These are phyloP conservation scores for Solanum hybrid DNA, from an alignment of 305 asterid species.

Conservation along the genomic window DNA sequence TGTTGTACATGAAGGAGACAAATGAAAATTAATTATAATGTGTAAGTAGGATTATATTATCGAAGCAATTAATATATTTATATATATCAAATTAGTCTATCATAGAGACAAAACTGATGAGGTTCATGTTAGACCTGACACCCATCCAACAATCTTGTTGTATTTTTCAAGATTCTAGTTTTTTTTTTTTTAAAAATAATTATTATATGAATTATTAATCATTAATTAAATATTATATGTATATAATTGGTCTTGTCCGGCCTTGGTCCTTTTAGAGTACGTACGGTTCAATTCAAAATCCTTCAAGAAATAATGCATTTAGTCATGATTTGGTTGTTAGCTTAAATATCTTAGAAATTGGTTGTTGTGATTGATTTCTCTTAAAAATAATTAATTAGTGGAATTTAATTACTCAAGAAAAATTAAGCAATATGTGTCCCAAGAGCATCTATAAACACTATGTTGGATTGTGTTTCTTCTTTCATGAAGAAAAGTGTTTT, in stretches of 20 bases:
- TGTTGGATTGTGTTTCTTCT: conserved; percentile 1
- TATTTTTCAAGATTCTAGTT: neutral
- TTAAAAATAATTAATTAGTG: neutral
- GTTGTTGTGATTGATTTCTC: neutral
- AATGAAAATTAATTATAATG: neutral
- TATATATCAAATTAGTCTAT: neutral
- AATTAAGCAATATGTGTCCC: neutral
- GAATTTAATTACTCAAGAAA: neutral
- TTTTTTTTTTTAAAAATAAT: neutral
- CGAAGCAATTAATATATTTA: neutral
- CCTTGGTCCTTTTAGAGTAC: conserved; percentile 5
- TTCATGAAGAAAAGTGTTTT: neutral
- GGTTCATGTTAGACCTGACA: conserved; percentile 7
- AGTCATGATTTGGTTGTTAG: neutral
- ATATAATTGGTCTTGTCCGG: neutral
- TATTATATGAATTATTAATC: neutral
- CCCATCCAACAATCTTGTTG: neutral
- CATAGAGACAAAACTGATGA: neutral
- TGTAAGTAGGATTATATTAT: neutral
- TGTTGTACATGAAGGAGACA: conserved; percentile 4
- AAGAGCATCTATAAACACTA: neutral
- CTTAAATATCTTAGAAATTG: neutral
- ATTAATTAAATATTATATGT: neutral
- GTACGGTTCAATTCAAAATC: conserved; percentile 3
- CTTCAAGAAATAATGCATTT: conserved; percentile 1